Percentiles rank a stretch among this genome's conserved stretches.
These are phyloP conservation scores for Patellifolia procumbens DNA, from an alignment of 179 eudicot genomes.

Conservation along the genomic window DNA sequence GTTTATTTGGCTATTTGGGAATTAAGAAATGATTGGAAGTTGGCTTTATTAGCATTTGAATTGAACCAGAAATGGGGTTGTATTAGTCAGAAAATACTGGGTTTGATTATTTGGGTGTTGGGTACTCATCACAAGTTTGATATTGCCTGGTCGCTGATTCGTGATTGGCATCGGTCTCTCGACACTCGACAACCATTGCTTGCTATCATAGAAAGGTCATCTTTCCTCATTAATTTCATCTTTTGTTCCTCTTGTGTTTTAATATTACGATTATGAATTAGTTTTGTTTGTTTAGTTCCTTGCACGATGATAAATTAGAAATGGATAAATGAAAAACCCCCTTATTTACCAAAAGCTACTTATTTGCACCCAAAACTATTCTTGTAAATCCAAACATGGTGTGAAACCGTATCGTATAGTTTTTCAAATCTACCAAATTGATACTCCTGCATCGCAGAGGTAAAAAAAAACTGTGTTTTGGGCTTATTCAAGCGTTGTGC, in stretches of 20 bases:
- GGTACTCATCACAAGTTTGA: constrained; percentile 66
- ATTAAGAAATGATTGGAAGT: constrained; percentile 66
- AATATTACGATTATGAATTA: background rate
- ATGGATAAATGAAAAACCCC: too few relatives aligned
- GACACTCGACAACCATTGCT: constrained; percentile 65
- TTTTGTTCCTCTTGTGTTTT: background rate
- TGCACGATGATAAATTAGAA: too few relatives aligned
- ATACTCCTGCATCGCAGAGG: too few relatives aligned
- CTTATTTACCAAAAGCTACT: too few relatives aligned
- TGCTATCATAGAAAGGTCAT: constrained; percentile 77
- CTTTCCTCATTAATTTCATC: background rate
- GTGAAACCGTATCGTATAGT: too few relatives aligned
- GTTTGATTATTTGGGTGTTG: constrained; percentile 81
- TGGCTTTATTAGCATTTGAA: constrained; percentile 60
- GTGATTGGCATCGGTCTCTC: constrained; percentile 47
- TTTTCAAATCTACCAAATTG: too few relatives aligned
- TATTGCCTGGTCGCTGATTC: constrained; percentile 77
- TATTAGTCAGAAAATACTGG: constrained; percentile 42
- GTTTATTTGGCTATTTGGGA: constrained; percentile 52
- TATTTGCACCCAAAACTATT: too few relatives aligned
- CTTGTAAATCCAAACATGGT: too few relatives aligned
- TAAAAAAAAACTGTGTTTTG: too few relatives aligned
- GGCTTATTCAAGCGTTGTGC: too few relatives aligned
- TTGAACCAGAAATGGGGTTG: constrained; percentile 61
- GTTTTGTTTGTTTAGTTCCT: background rate